phyloP scores from a whole-genome alignment of 306 rosid species.

The Cucumis melo region DNA sequence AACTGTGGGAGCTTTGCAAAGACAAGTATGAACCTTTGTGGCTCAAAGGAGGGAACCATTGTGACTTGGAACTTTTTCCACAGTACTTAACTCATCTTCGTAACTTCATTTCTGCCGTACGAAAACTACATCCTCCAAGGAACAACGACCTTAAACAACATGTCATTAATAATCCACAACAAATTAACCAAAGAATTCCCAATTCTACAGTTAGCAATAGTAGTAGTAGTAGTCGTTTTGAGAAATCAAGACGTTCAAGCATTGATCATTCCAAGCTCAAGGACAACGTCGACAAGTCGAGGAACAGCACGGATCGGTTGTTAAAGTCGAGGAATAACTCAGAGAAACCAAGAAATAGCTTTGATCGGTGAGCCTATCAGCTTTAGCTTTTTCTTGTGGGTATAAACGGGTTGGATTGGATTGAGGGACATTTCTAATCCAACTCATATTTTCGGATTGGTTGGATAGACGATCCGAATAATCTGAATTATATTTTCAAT shows the following conservation, averaged over 20 bases:
- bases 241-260: conserved; percentile 30
- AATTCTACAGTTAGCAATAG: background rate
- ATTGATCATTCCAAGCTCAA: conserved; percentile 16
- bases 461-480: too few relatives aligned
- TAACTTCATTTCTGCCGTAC: conserved; percentile 42
- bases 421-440: too few relatives aligned
- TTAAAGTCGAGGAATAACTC: conserved; percentile 38
- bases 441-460: too few relatives aligned
- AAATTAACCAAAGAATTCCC: conserved; percentile 10
- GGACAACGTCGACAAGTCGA: conserved; percentile 32
- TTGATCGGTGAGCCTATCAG: conserved; percentile 24
- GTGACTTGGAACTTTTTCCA: conserved; percentile 50
- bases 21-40: conserved; percentile 63
- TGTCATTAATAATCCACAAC: too few relatives aligned
- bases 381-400: too few relatives aligned
- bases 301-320: conserved; percentile 31
- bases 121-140: conserved; percentile 14
- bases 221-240: background rate
- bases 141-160: too few relatives aligned
- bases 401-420: too few relatives aligned
- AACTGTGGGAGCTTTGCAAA: conserved; percentile 52
- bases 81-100: conserved; percentile 51
- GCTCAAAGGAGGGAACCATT: conserved; percentile 52
- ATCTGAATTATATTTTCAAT: too few relatives aligned
- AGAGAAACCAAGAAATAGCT: conserved; percentile 54